phyloP scores from a whole-genome alignment of 352 stramenopile genomes.

The Peronospora farinosa region DNA sequence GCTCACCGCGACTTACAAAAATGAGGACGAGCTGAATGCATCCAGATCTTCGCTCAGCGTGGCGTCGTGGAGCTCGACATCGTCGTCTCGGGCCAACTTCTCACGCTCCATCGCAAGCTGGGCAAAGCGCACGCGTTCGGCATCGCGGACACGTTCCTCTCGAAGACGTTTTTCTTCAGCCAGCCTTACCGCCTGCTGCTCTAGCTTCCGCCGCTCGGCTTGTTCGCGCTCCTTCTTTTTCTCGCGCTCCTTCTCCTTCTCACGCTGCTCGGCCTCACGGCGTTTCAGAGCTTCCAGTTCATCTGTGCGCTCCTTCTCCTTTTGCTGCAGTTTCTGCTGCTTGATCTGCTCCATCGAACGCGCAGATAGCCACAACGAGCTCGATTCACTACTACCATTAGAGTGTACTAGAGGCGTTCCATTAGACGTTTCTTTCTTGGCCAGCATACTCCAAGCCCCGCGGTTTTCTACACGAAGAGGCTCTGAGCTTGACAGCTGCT shows the following conservation, averaged over 20 bases:
- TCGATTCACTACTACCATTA: constrained; percentile 61
- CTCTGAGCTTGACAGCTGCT: constrained; percentile 45
- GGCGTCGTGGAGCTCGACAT: constrained; percentile 62
- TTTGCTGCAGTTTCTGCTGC: constrained; percentile 80
- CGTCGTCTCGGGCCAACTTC: constrained; percentile 59
- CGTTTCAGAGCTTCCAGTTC: constrained; percentile 62
- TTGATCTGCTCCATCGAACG: constrained; percentile 85
- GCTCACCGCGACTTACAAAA: constrained; percentile 51
- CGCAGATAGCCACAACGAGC: constrained; percentile 77
- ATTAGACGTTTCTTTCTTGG: constrained; percentile 64
- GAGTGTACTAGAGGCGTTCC: constrained; percentile 47
- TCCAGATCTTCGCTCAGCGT: constrained; percentile 75
- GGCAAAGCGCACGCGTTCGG: constrained; percentile 45
- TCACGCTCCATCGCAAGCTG: constrained; percentile 57
- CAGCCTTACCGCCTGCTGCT: constrained; percentile 36
- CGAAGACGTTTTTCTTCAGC: constrained; percentile 50
- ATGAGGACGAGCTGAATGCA: constrained; percentile 83
- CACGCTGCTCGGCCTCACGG: constrained; percentile 53
- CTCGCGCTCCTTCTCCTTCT: constrained; percentile 72
- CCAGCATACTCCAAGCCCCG: constrained; percentile 78
- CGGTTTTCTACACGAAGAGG: constrained; percentile 77
- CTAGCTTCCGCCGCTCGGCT: constrained; percentile 51
- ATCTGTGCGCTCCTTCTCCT: constrained; percentile 68
- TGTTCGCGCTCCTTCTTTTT: constrained; percentile 74
- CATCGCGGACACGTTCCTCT: constrained; percentile 51